Conservation (phyloP, 2,329 filamentous ascomycete species). For the Microsporum canis region DNA sequence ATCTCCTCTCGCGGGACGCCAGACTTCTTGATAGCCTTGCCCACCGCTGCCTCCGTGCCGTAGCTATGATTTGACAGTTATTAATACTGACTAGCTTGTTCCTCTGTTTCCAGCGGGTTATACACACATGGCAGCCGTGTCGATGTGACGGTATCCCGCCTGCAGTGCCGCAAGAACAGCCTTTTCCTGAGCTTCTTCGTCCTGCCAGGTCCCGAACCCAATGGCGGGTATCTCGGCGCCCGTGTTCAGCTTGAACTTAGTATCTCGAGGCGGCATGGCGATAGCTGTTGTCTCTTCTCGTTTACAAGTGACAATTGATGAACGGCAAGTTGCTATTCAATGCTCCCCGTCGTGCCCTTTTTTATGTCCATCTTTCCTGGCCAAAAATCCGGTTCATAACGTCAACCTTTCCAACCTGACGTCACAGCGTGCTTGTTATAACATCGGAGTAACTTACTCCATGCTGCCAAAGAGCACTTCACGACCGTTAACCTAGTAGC, state of each 20-base stretch:
- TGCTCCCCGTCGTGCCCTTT: not conserved
- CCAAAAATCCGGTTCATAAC: not conserved
- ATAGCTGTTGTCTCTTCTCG: not conserved
- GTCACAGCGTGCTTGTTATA: not conserved
- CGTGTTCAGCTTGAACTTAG: conserved; percentile 37
- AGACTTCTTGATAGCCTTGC: conserved; percentile 51
- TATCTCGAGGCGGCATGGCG: conserved; percentile 16
- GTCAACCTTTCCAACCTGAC: not conserved
- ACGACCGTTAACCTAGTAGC: not conserved
- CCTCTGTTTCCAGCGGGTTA: not conserved
- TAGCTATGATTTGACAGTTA: conserved; percentile 32
- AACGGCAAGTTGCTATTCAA: not conserved
- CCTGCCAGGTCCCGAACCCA: conserved; percentile 47
- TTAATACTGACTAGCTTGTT: not conserved
- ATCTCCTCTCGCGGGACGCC: conserved; percentile 53
- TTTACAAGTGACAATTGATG: not conserved
- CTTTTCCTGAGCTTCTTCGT: conserved; percentile 38
- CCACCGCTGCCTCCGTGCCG: conserved; percentile 55
- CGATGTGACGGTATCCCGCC: conserved; percentile 46
- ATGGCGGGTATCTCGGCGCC: conserved; percentile 38
- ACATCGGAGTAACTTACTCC: not conserved
- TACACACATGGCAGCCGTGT: conserved; percentile 37
- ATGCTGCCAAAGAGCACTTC: not conserved
- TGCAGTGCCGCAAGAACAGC: conserved; percentile 38
- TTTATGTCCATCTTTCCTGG: not conserved